A percentile compares a stretch with the other conserved stretches of the same genome.
These are phyloP conservation scores for Apophysomyces sp. DNA, from an alignment of 371 early-diverging fungal genomes.

Conservation along the genomic window DNA sequence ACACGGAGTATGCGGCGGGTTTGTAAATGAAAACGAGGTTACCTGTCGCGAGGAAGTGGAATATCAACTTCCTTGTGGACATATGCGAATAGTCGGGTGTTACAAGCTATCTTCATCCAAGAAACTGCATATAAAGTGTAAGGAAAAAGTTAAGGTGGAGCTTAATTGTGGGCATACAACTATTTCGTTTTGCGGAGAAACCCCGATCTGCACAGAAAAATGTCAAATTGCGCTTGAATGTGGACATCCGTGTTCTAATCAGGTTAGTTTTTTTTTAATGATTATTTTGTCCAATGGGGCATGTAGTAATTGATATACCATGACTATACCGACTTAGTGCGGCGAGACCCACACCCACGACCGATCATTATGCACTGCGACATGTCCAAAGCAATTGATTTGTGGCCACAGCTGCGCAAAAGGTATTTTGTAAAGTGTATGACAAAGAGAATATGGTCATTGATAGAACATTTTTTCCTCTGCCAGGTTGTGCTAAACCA, in stretches of 20 bases:
- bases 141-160: not conserved
- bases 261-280: too few species aligned
- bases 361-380: conserved; percentile 25
- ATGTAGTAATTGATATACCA: too few species aligned
- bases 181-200: conserved; percentile 7
- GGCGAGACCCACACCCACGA: conserved; percentile 30
- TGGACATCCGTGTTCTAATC: conserved; percentile 28
- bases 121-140: not conserved
- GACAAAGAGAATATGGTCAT: too few species aligned
- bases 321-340: conserved; percentile 38
- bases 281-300: too few species aligned
- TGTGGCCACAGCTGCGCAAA: conserved; percentile 50
- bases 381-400: conserved; percentile 45
- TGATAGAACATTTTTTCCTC: not conserved
- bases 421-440: conserved; percentile 15
- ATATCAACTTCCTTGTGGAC: conserved; percentile 24
- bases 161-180: conserved; percentile 18
- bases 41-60: conserved; percentile 14
- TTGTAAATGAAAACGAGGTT: not conserved
- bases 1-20: conserved; percentile 8
- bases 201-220: conserved; percentile 12
- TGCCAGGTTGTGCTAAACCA: conserved; percentile 41
- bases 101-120: not conserved
- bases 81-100: conserved; percentile 12
- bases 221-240: conserved; percentile 20